Conservation (phyloP, 371 early-diverging fungal genomes). For the Blakeslea trispora region DNA sequence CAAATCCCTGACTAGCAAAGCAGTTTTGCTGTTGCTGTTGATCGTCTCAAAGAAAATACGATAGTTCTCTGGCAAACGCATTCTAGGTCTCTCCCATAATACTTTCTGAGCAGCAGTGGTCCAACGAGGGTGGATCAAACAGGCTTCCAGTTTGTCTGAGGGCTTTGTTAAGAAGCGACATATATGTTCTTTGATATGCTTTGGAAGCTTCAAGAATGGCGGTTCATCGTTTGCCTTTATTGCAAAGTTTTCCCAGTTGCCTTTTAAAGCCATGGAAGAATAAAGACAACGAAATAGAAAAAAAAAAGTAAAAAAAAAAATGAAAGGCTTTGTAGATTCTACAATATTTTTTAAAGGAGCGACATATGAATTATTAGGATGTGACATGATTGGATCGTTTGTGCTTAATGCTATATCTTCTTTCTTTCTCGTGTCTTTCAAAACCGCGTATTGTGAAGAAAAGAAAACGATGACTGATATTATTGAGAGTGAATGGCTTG, state of each 20-base stretch:
- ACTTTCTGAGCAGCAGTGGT: slow-evolving; percentile 30
- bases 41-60: slow-evolving; percentile 19
- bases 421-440: no score
- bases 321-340: no score
- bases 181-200: slow-evolving; percentile 32
- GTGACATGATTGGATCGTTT: no score
- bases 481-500: no score
- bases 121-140: slow-evolving; percentile 38
- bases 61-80: slow-evolving; percentile 27
- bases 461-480: no score
- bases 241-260: slow-evolving; percentile 14
- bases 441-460: no score
- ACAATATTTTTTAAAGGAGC: no score
- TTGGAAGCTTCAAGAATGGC: slow-evolving; percentile 16
- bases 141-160: slow-evolving; percentile 30
- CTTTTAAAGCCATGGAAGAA: no score
- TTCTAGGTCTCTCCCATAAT: slow-evolving; percentile 37
- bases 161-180: slow-evolving; percentile 32
- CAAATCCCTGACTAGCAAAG: slow-evolving; percentile 31
- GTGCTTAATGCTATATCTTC: no score
- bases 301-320: no score
- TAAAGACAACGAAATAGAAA: no score
- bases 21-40: slow-evolving; percentile 15
- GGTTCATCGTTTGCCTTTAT: slow-evolving; percentile 15
- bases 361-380: no score